Evolutionary conservation across 306 rosid species (phyloP).

Genomic region (Cicer judaicum): DNA sequence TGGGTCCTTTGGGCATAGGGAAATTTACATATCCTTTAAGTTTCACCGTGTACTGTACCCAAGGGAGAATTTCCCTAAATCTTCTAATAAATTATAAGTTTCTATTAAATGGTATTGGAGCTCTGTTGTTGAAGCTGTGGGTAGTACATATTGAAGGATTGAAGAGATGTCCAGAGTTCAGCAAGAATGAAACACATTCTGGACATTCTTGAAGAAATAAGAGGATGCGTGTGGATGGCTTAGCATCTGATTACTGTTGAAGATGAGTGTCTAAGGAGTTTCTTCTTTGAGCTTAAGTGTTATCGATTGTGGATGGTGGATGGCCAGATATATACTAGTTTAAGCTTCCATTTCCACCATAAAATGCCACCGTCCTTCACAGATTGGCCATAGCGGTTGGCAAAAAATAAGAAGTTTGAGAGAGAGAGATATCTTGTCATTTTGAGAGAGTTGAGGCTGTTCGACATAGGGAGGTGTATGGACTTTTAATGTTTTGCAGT

Average conservation of each 20-base stretch:
- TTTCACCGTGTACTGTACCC: background rate
- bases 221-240: slow-evolving; percentile 2
- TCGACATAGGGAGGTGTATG: background rate
- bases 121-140: background rate
- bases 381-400: background rate
- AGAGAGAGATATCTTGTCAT: background rate
- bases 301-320: background rate
- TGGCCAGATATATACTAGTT: background rate
- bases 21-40: background rate
- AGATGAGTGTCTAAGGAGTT: background rate
- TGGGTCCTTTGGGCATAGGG: background rate
- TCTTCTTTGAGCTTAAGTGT: slow-evolving; percentile 10
- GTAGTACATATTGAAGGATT: slow-evolving; percentile 21
- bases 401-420: slow-evolving; percentile 6
- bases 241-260: background rate
- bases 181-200: background rate
- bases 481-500: background rate
- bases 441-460: background rate
- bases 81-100: background rate
- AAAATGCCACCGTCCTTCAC: background rate
- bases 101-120: background rate
- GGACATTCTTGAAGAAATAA: slow-evolving; percentile 1
- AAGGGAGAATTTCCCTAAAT: background rate
- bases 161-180: background rate
- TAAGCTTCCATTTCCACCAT: background rate